phyloP scores from a whole-genome alignment of 768 basidiomycete genomes.

The Lactarius pseudohatsudake region DNA sequence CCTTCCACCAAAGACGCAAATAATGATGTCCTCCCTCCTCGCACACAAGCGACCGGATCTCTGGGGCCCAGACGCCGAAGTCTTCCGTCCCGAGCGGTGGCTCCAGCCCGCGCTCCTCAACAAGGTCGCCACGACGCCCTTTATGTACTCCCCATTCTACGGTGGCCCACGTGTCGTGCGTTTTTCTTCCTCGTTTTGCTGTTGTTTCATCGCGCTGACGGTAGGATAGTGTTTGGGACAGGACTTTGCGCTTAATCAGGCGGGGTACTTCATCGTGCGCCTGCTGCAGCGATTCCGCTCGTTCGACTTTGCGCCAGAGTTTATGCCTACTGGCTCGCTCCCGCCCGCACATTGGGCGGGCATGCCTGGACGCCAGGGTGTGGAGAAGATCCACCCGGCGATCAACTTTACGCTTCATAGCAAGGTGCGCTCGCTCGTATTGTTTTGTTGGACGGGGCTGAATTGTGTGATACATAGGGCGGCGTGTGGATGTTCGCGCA shows the following conservation, averaged over 20 bases:
- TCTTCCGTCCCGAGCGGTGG: slow-evolving; percentile 66
- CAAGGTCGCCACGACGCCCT: slow-evolving; percentile 57
- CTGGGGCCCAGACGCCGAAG: slow-evolving; percentile 52
- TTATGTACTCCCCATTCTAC: slow-evolving; percentile 70
- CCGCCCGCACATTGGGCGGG: slow-evolving; percentile 31
- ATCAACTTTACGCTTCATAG: slow-evolving; percentile 29
- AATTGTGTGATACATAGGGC: slow-evolving; percentile 16
- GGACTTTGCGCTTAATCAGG: slow-evolving; percentile 57
- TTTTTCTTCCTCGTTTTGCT: background rate
- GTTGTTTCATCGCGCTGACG: background rate
- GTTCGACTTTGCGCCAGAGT: slow-evolving; percentile 31
- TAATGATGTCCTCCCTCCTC: slow-evolving; percentile 35
- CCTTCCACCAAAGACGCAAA: slow-evolving; percentile 26
- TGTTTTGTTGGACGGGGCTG: background rate
- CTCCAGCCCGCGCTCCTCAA: slow-evolving; percentile 51
- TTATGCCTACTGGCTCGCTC: slow-evolving; percentile 27
- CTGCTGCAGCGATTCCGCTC: slow-evolving; percentile 50
- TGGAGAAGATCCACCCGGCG: slow-evolving; percentile 28
- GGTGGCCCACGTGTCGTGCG: slow-evolving; percentile 56
- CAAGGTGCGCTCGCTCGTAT: slow-evolving; percentile 16
- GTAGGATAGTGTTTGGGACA: slow-evolving; percentile 49
- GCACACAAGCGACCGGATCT: slow-evolving; percentile 47
- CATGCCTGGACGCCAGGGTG: slow-evolving; percentile 27
- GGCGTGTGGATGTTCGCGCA: slow-evolving; percentile 27
- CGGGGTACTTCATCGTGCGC: slow-evolving; percentile 54